Evolutionary conservation across 495 filamentous ascomycete species (phyloP), one percentile per base, ranked within the genome.

Genomic region (Rostrohypoxylon terebratum): DNA sequence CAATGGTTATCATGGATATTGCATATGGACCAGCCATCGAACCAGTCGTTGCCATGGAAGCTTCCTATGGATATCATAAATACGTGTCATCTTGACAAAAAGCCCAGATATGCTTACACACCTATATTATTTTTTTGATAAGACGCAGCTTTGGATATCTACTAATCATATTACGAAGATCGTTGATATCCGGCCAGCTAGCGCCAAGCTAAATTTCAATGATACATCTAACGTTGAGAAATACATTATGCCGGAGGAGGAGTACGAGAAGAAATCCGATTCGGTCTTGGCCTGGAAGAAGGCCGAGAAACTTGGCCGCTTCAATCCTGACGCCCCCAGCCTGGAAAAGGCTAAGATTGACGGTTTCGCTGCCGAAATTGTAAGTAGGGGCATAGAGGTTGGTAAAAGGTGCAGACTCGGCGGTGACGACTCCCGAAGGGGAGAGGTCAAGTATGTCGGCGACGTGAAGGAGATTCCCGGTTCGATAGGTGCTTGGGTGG

Each of bases 271-370:
- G 61, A 93, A 93, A 63, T 82, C 89, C 25, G 92, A 97, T 81
- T 94, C 91, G 23, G 96, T 99, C 14, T 86, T 97, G 44, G 92
- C 94, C 9, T 98, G 93, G 93, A 99, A 99, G 83, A 93, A 91
- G 81, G 86, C 89, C 20, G 90, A 97, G 73, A 93, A 97, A 74
- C 87, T 99, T 21, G 96, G 96, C 40, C 94, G 96, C 31, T 99
- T 99, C 81, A 94, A 98, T 77, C 96, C 96, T 2, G 86, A 87
- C 73, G 92, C 94, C 5, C 89, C 92, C 18, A 86, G 83, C 64
- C 86, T 89, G 21, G 89, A 93, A 72, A 85, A 89, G 61, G 87
- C 90, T 64, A 93, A 92, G 77, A 85, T 92, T 42, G 83, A 83
- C 51, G 90, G 88, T 28, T 86, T 91, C 65, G 83, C 85, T 60